Evolutionary conservation across 139 green algal species (phyloP).

Genomic region (Raphidocelis subcapitata): DNA sequence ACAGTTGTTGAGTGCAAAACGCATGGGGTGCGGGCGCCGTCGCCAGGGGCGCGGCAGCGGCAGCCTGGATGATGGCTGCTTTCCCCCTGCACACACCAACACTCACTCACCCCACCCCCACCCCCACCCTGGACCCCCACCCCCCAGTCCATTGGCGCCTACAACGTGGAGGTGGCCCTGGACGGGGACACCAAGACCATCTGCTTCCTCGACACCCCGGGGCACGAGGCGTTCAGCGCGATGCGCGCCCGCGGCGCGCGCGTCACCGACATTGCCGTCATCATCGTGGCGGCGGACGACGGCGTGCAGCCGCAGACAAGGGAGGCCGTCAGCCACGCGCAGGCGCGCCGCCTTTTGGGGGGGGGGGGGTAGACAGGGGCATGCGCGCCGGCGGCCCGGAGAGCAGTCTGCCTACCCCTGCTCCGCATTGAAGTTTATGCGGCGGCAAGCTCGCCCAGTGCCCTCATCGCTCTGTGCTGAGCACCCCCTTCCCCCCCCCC

Average conservation of each 20-base stretch:
- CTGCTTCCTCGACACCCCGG: constrained; percentile 98
- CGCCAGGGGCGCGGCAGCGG: no score
- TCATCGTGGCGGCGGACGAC: constrained; percentile 98
- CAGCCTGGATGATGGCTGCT: no score
- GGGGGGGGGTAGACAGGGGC: no score
- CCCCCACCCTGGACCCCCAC: no score
- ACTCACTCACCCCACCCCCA: not conserved
- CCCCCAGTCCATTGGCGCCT: constrained; percentile 97
- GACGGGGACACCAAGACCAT: constrained; percentile 64
- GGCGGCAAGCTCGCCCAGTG: no score
- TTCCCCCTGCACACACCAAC: not conserved
- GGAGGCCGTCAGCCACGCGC: constrained; percentile 92
- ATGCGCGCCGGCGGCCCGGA: no score
- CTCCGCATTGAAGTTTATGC: no score
- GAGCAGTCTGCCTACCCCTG: no score
- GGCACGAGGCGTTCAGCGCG: constrained; percentile 95
- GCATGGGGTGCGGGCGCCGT: no score
- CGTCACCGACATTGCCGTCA: constrained; percentile 96
- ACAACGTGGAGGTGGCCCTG: constrained; percentile 77
- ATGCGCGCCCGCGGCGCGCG: constrained; percentile 84
- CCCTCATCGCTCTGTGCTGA: no score
- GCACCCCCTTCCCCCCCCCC: no score
- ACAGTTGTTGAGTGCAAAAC: no score
- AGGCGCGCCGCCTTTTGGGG: constrained; percentile 84
- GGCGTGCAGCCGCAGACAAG: constrained; percentile 94